A percentile compares a stretch with the other conserved stretches of the same genome.
phyloP scores from a whole-genome alignment of 257 asterid genomes.

The Solanum virginianum region DNA sequence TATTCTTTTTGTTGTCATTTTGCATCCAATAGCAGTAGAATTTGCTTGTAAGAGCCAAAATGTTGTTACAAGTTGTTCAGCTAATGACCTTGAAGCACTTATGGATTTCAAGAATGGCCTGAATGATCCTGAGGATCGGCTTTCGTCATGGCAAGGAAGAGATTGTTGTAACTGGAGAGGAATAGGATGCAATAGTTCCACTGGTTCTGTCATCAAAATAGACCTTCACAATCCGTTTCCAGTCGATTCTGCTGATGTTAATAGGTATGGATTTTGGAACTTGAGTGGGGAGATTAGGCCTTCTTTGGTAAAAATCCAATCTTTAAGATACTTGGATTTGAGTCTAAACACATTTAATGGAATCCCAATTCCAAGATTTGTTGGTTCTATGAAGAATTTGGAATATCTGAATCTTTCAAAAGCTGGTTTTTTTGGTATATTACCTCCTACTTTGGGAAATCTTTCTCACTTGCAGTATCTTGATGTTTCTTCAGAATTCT shows the following conservation, averaged over 20 bases:
- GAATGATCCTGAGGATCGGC: conserved; percentile 31
- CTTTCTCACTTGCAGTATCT: conserved; percentile 29
- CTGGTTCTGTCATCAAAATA: conserved; percentile 15
- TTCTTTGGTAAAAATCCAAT: conserved; percentile 23
- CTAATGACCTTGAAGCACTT: conserved; percentile 23
- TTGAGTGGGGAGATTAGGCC: conserved; percentile 47
- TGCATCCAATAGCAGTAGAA: conserved; percentile 1
- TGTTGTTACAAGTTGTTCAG: conserved; percentile 5
- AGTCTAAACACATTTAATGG: conserved; percentile 33
- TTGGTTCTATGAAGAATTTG: conserved; percentile 24
- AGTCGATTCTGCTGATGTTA: background rate
- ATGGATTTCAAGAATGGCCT: conserved; percentile 40
- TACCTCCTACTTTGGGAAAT: conserved; percentile 30
- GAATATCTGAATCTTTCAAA: conserved; percentile 33
- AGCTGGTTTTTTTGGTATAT: conserved; percentile 28
- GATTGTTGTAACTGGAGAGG: conserved; percentile 43
- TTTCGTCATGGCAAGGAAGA: conserved; percentile 29
- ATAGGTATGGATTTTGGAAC: conserved; percentile 29
- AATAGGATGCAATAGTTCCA: conserved; percentile 13
- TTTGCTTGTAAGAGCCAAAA: conserved; percentile 1
- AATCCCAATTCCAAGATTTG: conserved; percentile 26
- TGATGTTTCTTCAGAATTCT: conserved; percentile 30
- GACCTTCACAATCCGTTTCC: conserved; percentile 29
- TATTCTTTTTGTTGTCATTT: conserved; percentile 10
- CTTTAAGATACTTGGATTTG: conserved; percentile 32